Evolutionary conservation across 306 rosid species (phyloP), one percentile per base, ranked within the genome.

Genomic region (Dalbergia oliveri): DNA sequence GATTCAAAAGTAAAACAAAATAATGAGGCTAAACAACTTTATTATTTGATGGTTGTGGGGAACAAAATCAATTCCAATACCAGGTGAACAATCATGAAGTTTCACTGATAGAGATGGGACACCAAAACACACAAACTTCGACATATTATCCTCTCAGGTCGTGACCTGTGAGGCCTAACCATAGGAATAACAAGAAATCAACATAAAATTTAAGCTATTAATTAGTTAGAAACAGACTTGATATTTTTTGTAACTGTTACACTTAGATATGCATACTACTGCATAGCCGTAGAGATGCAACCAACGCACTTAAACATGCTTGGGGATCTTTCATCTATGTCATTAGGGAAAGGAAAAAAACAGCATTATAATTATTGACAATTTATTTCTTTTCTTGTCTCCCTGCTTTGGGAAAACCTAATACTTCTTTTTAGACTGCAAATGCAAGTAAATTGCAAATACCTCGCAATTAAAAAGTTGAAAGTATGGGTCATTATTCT

Each of bases 11-110:
- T 76, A 63, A 84, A 82, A 85, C 93, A 84, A 89, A 81, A 90
- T 89, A 74, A 92, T 90, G 89, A 90, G 89, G 83, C 69, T 74
- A 78, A 91, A 75, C 83, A 57, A 79, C 91, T 90, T 86, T 86
- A 78, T 39, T 84, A 88, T 84, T 88, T 86, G 83, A 79, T 87
- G 84, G 75, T 84, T 92, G 97, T 94, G 97, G 97, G 98, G 97
- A 88, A 65, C 94, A 90, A 88, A 88, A 88, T 90, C 90, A 86
- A 88, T 90, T 81, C 84, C 84, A 87, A 87, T 86, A 87, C 94
- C 53, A 88, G 87, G 88, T 74, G 61, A 91, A 85, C 79, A 83
- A 89, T 92, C 91, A 92, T 94, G 76, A 85, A 86, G 84, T 88
- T 91, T 84, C 89, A 82, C 72, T 77, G 90, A 90, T 83, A 76